These are phyloP conservation scores for Cercospora nicotianae DNA, from an alignment of 2,329 filamentous ascomycete species.

Conservation along the genomic window DNA sequence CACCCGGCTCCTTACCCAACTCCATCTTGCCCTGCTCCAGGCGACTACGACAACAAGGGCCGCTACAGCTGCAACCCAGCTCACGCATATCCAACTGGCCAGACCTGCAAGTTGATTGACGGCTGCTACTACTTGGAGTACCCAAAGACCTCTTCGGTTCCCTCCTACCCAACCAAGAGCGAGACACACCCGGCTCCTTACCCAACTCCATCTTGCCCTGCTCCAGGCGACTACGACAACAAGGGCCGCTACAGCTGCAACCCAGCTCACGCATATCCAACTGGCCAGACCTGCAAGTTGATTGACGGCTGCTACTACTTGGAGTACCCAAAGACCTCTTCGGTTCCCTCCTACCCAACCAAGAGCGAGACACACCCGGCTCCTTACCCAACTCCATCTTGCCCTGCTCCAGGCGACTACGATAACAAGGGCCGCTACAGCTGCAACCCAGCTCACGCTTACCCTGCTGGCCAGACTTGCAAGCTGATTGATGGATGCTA, in stretches of 20 bases:
- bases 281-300: conserved; percentile 23
- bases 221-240: conserved; percentile 9
- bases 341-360: not conserved
- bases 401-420: conserved; percentile 12
- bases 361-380: not conserved
- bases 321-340: conserved; percentile 14
- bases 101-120: conserved; percentile 20
- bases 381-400: conserved; percentile 37
- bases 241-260: conserved; percentile 20
- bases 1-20: conserved; percentile 34
- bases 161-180: too few species aligned
- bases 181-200: not conserved
- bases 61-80: conserved; percentile 26
- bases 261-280: conserved; percentile 27
- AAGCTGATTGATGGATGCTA: conserved; percentile 20
- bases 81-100: conserved; percentile 26
- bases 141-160: conserved; percentile 2
- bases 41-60: conserved; percentile 5
- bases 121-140: conserved; percentile 22
- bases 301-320: conserved; percentile 22
- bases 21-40: conserved; percentile 23
- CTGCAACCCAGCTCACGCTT: conserved; percentile 26
- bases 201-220: conserved; percentile 11
- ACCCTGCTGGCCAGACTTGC: conserved; percentile 27
- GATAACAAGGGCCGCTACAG: conserved; percentile 15